Base-by-base conservation (phyloP, 1,139 yeast genomes). In the Blastobotrys niveus region DNA sequence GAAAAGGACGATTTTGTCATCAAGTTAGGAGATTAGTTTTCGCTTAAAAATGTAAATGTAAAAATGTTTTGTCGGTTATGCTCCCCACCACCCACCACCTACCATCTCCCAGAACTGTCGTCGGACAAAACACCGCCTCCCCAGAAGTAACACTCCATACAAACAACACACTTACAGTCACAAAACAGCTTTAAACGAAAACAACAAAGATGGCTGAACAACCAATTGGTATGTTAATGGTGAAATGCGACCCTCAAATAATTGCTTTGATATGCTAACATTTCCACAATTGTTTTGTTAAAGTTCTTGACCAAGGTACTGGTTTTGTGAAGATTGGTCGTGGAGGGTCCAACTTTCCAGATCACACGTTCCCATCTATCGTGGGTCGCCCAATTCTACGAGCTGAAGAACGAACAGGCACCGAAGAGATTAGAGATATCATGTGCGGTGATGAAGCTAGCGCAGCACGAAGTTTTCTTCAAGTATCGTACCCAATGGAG, bases 391-490 rank as follows among this genome's bases (percentile, higher is more conserved):
- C 99, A 19, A 93, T 91, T 52, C 73, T 91, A 53, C 79, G 99
- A 63, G 96, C 98, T 2, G 99, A 93, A 65, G 99, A 91, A 66
- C 76, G 95, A 57, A 75, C 77, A 34, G 79, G 80, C 62, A 70
- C 82, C 25, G 53, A 54, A 19, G 53, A 48, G 39, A 67, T 76
- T 51, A 85, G 83, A 62, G 98, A 91, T 63, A 86, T 93, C 58
- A 91, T 91, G 98, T 89, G 96, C 60, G 99, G 99, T 53, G 83
- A 82, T 51, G 97, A 91, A 60, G 98, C 98, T 41, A 79, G 88
- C 53, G 84, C 85, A 31, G 95, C 86, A 29, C 78, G 98, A 58
- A 82, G 95, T 2, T 79, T 89, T 56, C 75, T 91, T 50, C 96
- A 91, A 66, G 80, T 91, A 48, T 81, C 91, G 26, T 91, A 91